Conservation (phyloP, 148 eudicot genomes). For the Arctostaphylos glauca region DNA sequence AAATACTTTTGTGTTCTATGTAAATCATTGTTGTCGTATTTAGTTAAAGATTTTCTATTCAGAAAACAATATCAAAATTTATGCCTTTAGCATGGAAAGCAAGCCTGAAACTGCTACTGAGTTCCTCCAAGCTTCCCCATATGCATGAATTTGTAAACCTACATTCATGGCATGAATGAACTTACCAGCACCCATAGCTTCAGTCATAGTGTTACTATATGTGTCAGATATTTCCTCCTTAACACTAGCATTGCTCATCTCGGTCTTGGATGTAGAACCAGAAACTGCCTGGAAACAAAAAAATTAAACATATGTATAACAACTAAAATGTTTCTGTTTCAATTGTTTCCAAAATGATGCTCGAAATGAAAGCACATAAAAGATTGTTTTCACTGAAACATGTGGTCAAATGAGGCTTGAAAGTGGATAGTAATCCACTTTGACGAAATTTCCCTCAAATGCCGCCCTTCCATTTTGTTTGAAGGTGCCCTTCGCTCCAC, state of each 20-base stretch:
- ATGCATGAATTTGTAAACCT: background rate
- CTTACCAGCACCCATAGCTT: constrained; percentile 99
- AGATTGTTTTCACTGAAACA: too few species aligned
- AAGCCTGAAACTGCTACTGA: background rate
- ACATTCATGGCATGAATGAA: constrained; percentile 4
- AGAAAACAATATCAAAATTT: background rate
- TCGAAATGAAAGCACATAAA: too few species aligned
- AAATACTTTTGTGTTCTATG: background rate
- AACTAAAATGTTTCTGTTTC: too few species aligned
- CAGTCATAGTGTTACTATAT: constrained; percentile 86
- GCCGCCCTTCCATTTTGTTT: too few species aligned
- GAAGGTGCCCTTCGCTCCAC: too few species aligned
- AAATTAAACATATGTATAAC: background rate
- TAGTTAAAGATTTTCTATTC: background rate
- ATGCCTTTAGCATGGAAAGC: background rate
- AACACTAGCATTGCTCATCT: constrained; percentile 38
- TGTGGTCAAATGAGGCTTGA: too few species aligned
- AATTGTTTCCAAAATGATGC: too few species aligned
- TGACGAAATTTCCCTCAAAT: too few species aligned
- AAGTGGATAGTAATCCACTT: too few species aligned
- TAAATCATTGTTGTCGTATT: background rate
- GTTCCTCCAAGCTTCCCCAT: background rate
- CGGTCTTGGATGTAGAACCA: constrained; percentile 52
- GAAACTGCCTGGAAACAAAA: constrained; percentile 52
- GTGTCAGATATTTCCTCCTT: constrained; percentile 69